Base-by-base conservation (phyloP, 805 yeast genomes). In the Wickerhamiella galacta region DNA sequence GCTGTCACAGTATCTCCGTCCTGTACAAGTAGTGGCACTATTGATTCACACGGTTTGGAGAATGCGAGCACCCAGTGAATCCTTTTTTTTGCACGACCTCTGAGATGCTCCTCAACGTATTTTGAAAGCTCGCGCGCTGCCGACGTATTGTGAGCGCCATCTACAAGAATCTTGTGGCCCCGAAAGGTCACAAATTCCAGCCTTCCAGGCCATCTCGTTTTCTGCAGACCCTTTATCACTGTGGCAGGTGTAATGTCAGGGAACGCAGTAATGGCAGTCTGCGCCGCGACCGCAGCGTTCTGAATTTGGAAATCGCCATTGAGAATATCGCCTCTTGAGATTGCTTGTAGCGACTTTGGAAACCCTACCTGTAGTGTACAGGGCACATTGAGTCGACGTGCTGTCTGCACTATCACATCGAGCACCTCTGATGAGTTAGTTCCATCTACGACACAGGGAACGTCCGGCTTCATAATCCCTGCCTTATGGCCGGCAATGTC, bases 61-160 rank as follows among this genome's bases (percentile, higher is more conserved):
- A 83, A 66, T 0, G 82, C 94, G 27, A 82, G 52, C 0, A 87
- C 61, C 52, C 75, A 81, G 20, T n/a, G 8, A 15, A 25, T n/a
- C 15, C 26, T 7, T n/a, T 6, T 24, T 0, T 68, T 59, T 2
- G 71, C 40, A 41, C 66, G 55, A 39, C 39, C 42, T 1, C 52
- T 46, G 25, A 47, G 38, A 1, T 36, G 27, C 1, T 37, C 24
- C 4, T 60, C 52, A 2, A 83, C 53, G 48, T 61, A 81, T 25
- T 61, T 61, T 0, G 65, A 66, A 20, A 90, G 57, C 45, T 77
- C 81, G n/a, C 56, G 53, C 0, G 95, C 90, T 0, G 95, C 93
- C 38, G 74, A 71, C 4, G 70, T 72, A 49, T 90, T 90, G 51
- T 90, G 96, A 0, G 96, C 95, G 2, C 96, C 96, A 55, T 87